Evolutionary conservation across 179 eudicot species (phyloP).

Genomic region (Heliamphora pulchella): DNA sequence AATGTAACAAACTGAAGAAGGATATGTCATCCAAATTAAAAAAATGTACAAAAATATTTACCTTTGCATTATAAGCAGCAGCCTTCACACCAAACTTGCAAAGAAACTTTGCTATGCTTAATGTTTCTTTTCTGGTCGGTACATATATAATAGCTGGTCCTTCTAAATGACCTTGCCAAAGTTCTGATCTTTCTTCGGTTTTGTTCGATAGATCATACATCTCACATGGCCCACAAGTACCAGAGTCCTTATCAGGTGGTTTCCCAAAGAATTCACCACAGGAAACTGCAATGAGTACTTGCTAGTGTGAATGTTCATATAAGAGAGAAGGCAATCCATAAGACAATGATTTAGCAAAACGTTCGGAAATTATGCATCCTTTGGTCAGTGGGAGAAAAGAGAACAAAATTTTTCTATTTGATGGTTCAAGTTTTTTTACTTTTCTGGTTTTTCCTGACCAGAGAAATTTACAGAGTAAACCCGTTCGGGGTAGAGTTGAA

Average conservation of each 20-base stretch:
- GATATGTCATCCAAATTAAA: neutral
- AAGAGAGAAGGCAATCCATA: neutral
- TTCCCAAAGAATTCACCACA: constrained; percentile 74
- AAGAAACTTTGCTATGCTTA: constrained; percentile 56
- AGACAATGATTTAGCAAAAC: neutral
- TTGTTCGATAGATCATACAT: constrained; percentile 19
- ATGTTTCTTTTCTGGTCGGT: constrained; percentile 77
- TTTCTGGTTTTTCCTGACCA: too few relatives aligned
- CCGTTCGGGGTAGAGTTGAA: too few relatives aligned
- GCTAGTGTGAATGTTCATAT: neutral
- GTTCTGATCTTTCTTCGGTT: constrained; percentile 25
- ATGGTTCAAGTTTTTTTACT: too few relatives aligned
- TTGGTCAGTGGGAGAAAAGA: neutral
- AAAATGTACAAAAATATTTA: constrained; percentile 15
- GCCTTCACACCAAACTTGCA: constrained; percentile 66
- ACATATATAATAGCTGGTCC: constrained; percentile 82
- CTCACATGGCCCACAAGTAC: constrained; percentile 23
- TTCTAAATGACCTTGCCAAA: constrained; percentile 29
- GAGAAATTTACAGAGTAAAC: too few relatives aligned
- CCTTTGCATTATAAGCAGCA: constrained; percentile 86
- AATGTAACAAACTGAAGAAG: neutral
- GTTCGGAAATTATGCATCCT: neutral
- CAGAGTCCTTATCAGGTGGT: constrained; percentile 23
- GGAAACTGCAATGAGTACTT: constrained; percentile 44
- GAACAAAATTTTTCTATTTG: too few relatives aligned